A percentile compares a stretch with the other conserved stretches of the same genome.
Conservation (phyloP, 108 stramenopile genomes). For the Nannochloropsis salina region DNA sequence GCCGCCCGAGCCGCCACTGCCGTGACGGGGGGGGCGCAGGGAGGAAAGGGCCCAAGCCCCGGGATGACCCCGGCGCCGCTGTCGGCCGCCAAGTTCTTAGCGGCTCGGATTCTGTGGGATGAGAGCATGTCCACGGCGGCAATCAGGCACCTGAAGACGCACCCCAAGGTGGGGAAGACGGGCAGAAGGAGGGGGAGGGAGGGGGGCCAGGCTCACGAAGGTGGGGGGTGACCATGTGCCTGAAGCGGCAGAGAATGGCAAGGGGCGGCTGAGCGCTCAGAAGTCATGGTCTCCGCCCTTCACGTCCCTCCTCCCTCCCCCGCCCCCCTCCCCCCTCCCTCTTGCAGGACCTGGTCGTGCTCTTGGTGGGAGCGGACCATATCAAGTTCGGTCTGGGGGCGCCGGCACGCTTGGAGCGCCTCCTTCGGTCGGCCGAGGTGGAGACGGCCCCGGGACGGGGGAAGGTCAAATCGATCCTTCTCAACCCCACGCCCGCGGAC, state of each 20-base stretch:
- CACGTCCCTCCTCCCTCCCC: no score
- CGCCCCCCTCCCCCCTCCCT: not conserved
- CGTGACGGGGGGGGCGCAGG: not conserved
- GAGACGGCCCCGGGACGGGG: not conserved
- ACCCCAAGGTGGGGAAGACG: not conserved
- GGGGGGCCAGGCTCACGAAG: no score
- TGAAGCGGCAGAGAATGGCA: no score
- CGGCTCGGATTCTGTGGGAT: constrained; percentile 16
- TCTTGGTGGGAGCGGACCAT: not conserved
- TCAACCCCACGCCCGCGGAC: not conserved
- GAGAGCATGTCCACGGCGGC: not conserved
- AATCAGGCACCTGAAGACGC: not conserved
- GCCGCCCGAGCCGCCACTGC: not conserved
- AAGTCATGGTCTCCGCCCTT: no score
- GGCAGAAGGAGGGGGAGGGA: no score
- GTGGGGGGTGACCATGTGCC: no score
- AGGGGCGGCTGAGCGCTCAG: no score
- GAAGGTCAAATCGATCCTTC: not conserved
- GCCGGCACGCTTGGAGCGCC: not conserved
- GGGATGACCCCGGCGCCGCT: not conserved
- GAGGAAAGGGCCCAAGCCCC: not conserved
- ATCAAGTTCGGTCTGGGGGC: constrained; percentile 8
- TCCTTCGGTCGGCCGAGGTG: not conserved
- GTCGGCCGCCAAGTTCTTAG: not conserved
- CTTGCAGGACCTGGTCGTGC: not conserved